A percentile compares a stretch with the other conserved stretches of the same genome.
Evolutionary conservation across 1,284 basidiomycete genomes (phyloP).

Genomic region (Hortiboletus rubellus): DNA sequence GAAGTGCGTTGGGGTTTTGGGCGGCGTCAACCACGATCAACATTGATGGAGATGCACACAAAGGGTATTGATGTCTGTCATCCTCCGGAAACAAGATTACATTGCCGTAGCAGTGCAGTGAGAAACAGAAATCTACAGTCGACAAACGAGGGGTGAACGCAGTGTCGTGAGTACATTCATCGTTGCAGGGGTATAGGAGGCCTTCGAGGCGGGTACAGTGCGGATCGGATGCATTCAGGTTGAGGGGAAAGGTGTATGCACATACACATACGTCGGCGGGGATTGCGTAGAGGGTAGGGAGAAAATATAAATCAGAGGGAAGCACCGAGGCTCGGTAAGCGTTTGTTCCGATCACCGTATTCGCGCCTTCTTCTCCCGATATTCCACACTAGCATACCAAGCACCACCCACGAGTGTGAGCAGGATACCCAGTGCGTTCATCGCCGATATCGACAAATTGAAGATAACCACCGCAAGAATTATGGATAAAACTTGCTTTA

Average conservation of each 20-base stretch:
- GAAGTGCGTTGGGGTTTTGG: no score
- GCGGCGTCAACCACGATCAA: no score
- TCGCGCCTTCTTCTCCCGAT: conserved; percentile 50
- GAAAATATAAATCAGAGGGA: background rate
- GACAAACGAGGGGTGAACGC: background rate
- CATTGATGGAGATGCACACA: background rate
- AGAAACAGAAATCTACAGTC: background rate
- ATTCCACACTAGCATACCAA: conserved; percentile 79
- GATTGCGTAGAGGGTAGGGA: background rate
- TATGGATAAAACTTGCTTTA: conserved; percentile 94
- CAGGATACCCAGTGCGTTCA: conserved; percentile 78
- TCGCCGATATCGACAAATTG: conserved; percentile 73
- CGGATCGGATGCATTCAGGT: background rate
- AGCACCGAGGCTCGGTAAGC: background rate
- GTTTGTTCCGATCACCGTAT: conserved; percentile 10
- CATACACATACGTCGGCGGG: background rate
- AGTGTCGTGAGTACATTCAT: conserved; percentile 4
- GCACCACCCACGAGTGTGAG: conserved; percentile 84
- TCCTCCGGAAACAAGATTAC: background rate
- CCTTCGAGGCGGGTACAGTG: background rate
- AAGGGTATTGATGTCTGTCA: background rate
- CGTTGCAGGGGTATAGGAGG: background rate
- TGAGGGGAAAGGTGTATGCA: background rate
- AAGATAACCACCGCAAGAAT: conserved; percentile 83
- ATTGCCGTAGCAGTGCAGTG: background rate